Percentiles rank a stretch among this genome's conserved stretches.
phyloP scores from a whole-genome alignment of 768 basidiomycete species.

The Serendipita indica region DNA sequence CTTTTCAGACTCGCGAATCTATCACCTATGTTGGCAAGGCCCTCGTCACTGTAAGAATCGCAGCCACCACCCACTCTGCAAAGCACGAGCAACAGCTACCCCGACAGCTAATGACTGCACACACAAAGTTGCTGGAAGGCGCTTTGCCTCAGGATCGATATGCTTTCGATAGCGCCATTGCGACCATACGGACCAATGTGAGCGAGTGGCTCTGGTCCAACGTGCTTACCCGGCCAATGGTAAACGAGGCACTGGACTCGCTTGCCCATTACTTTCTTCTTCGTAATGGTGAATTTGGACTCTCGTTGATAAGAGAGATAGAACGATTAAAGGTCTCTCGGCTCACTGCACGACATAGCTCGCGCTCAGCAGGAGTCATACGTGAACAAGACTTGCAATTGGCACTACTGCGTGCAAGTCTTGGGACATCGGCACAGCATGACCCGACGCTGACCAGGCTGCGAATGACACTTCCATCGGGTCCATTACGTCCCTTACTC shows the following conservation, averaged over 20 bases:
- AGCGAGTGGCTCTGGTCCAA: conserved; percentile 93
- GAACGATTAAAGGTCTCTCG: conserved; percentile 71
- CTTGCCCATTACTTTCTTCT: conserved; percentile 77
- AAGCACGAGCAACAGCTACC: conserved; percentile 71
- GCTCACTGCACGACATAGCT: conserved; percentile 47
- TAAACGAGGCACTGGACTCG: conserved; percentile 72
- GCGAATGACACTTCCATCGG: conserved; percentile 62
- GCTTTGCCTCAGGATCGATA: conserved; percentile 65
- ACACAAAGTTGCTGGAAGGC: conserved; percentile 47
- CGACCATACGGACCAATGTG: conserved; percentile 60
- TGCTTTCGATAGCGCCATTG: conserved; percentile 57
- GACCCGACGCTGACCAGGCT: conserved; percentile 63
- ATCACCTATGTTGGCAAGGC: conserved; percentile 80
- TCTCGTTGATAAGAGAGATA: conserved; percentile 73
- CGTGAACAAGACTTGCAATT: conserved; percentile 82
- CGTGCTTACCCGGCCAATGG: conserved; percentile 67
- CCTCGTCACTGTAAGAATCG: conserved; percentile 55
- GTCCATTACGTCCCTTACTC: conserved; percentile 66
- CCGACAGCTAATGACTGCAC: conserved; percentile 43
- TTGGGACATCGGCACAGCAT: conserved; percentile 78
- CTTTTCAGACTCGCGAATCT: conserved; percentile 56
- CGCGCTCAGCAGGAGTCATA: conserved; percentile 51
- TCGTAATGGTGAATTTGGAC: conserved; percentile 74
- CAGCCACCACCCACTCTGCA: conserved; percentile 35
- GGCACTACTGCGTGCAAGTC: conserved; percentile 70